Evolutionary conservation across 768 basidiomycete genomes (phyloP), one percentile per base, ranked within the genome.

Genomic region (Wakefieldia striispora): DNA sequence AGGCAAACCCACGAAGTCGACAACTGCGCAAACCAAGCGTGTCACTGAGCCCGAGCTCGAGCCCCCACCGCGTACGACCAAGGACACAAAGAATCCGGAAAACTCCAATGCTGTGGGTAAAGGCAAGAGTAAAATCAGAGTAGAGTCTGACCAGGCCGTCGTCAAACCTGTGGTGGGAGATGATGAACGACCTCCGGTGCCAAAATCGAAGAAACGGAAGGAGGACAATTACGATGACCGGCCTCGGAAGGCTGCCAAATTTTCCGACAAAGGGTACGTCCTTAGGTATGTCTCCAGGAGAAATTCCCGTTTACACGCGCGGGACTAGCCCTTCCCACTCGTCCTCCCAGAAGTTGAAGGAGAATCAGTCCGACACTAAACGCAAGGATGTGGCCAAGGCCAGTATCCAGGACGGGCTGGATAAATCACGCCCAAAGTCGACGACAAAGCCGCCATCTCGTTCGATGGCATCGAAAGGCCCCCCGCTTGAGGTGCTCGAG

Each of bases 401-500:
- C 5, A 33, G 16, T 11, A 2, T 13, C 21, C 37, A 41, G 11
- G 55, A 49, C 13, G 38, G 47, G 6, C 6, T 20, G 0, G 41
- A 49, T 34, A n/a, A 3, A 24, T 42, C 24, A 4, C 34, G 11
- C 3, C 29, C 16, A 9, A 52, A 52, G 21, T 23, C 37, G n/a
- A 12, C 37, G 24, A 45, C 14, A 13, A 45, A 52, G 20, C 43
- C 29, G 6, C 38, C 47, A 8, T 46, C 46, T 2, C 55, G 47
- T 10, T n/a, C 53, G 7, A 62, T 60, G 45, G n/a, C 41, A 7
- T 42, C 46, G 13, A 69, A 61, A 53, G 73, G 74, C 7, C 74
- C 71, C 1, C 75, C 75, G 0, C 71, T 56, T 19, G 67, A 71
- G 21, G 68, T 75, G 3, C 64, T 75, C 8, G 66, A 67, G 34